Percentiles rank a stretch among this genome's conserved stretches.
phyloP scores from a whole-genome alignment of 441 rosid species.

The Theobroma grandiflorum region DNA sequence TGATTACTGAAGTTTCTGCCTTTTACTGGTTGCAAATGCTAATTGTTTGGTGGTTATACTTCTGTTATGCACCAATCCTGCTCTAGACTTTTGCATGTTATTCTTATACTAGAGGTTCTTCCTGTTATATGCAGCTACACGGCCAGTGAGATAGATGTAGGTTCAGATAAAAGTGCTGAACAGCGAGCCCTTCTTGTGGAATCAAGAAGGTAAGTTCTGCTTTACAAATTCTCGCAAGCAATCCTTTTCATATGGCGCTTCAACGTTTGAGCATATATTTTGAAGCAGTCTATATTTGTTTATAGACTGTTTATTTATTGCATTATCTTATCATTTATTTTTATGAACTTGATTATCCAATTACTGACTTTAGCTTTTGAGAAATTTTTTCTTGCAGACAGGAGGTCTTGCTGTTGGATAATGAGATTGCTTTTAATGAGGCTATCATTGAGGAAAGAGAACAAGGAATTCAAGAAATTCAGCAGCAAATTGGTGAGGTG shows the following conservation, averaged over 20 bases:
- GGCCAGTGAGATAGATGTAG: constrained; percentile 55
- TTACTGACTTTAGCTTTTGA: constrained; percentile 20
- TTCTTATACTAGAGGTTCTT: constrained; percentile 30
- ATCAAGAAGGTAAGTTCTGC: constrained; percentile 70
- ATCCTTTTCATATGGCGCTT: background rate
- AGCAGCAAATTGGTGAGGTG: constrained; percentile 92
- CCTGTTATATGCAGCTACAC: constrained; percentile 54
- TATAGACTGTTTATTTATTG: background rate
- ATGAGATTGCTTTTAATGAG: constrained; percentile 88
- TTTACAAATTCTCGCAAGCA: background rate
- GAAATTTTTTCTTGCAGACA: constrained; percentile 61
- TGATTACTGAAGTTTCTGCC: background rate
- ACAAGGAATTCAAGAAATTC: constrained; percentile 90
- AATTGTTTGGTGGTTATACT: constrained; percentile 1
- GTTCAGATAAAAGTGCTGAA: constrained; percentile 56
- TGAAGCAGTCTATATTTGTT: background rate
- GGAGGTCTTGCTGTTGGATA: constrained; percentile 81
- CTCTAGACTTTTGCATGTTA: constrained; percentile 7
- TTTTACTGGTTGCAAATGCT: constrained; percentile 2
- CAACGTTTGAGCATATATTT: background rate
- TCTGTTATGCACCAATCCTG: background rate
- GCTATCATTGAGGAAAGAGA: constrained; percentile 95
- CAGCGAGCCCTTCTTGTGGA: constrained; percentile 77
- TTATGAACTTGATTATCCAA: background rate
- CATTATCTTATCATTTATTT: background rate